Evolutionary conservation across 352 stramenopile species (phyloP).

Genomic region (Globisporangium orthogonon): DNA sequence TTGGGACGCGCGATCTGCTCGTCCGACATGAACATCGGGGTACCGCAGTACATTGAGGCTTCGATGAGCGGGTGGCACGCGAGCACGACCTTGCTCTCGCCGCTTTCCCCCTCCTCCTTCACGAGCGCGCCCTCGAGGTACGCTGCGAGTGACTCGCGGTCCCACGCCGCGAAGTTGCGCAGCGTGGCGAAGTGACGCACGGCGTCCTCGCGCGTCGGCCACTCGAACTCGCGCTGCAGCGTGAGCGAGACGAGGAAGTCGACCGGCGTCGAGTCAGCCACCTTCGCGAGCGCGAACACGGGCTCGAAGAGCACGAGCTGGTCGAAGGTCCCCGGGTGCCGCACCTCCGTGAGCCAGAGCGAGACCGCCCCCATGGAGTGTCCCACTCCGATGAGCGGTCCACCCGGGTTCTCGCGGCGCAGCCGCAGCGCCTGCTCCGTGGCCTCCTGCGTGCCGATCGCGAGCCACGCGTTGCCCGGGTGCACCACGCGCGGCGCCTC

Average conservation of each 20-base stretch:
- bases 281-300: constrained; percentile 18
- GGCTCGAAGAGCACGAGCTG: constrained; percentile 37
- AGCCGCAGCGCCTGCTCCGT: constrained; percentile 3
- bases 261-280: constrained; percentile 8
- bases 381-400: constrained; percentile 40
- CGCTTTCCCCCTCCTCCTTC: constrained; percentile 12
- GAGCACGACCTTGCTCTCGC: constrained; percentile 16
- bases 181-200: constrained; percentile 19
- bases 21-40: constrained; percentile 16
- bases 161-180: constrained; percentile 30
- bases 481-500: constrained; percentile 25
- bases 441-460: constrained; percentile 12
- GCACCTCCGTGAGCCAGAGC: constrained; percentile 30
- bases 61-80: constrained; percentile 33
- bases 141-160: constrained; percentile 25
- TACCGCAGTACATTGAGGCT: constrained; percentile 28
- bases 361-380: constrained; percentile 38
- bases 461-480: constrained; percentile 25
- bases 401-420: constrained; percentile 3
- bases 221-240: constrained; percentile 22
- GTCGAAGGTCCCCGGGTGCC: constrained; percentile 30
- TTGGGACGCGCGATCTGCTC: constrained; percentile 22
- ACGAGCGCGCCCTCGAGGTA: constrained; percentile 28
- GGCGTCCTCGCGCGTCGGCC: constrained; percentile 22
- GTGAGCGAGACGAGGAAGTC: constrained; percentile 28